A percentile compares a stretch with the other conserved stretches of the same genome.
phyloP scores from a whole-genome alignment of 495 filamentous ascomycete genomes.

The Penicillium canescens region DNA sequence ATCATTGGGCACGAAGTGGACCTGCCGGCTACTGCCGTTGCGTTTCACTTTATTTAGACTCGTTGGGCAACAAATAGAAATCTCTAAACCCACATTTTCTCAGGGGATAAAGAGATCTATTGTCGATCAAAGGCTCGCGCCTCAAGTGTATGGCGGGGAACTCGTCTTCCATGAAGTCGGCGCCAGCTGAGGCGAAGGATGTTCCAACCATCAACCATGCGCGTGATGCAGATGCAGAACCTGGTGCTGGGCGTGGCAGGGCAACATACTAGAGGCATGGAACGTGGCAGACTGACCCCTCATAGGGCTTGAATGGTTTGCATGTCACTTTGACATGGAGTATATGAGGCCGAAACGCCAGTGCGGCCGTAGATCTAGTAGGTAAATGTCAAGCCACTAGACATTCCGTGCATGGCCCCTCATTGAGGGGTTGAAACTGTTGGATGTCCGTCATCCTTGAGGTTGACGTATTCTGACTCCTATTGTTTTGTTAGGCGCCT shows the following conservation, averaged over 20 bases:
- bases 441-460: neutral
- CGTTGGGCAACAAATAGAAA: constrained; percentile 8
- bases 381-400: neutral
- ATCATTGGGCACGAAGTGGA: constrained; percentile 11
- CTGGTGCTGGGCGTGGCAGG: neutral
- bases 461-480: neutral
- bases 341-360: neutral
- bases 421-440: neutral
- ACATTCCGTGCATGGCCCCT: neutral
- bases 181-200: constrained; percentile 8
- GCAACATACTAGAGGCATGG: neutral
- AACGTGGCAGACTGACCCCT: neutral
- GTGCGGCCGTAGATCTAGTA: no score
- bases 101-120: neutral
- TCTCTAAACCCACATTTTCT: neutral
- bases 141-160: constrained; percentile 1
- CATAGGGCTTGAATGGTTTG: neutral
- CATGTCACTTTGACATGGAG: neutral
- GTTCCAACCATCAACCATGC: neutral
- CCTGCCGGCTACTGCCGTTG: constrained; percentile 7
- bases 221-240: neutral
- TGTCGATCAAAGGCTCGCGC: neutral
- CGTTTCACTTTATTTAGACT: constrained; percentile 9
- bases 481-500: neutral
- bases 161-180: constrained; percentile 3